Conservation (phyloP, 371 early-diverging fungal genomes). For the Mortierella sp. region DNA sequence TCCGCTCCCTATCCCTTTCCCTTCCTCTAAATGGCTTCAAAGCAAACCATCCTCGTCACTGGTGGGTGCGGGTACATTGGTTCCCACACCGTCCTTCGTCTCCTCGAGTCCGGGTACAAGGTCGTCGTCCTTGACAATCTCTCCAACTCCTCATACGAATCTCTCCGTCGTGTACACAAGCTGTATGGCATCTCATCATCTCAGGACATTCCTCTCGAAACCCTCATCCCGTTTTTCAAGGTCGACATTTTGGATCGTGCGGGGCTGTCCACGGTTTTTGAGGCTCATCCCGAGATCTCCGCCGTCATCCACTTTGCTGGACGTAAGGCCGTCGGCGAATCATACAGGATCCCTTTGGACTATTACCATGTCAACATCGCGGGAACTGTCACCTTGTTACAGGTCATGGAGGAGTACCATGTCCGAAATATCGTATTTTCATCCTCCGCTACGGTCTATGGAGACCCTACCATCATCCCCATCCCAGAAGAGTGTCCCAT, state of each 20-base stretch:
- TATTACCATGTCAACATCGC: slow-evolving; percentile 80
- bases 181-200: slow-evolving; percentile 23
- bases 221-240: slow-evolving; percentile 76
- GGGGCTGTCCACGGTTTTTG: slow-evolving; percentile 73
- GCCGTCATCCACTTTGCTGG: slow-evolving; percentile 83
- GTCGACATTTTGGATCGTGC: slow-evolving; percentile 75
- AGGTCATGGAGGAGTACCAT: slow-evolving; percentile 63
- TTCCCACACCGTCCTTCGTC: slow-evolving; percentile 86
- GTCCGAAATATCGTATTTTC: slow-evolving; percentile 74
- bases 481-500: slow-evolving; percentile 57
- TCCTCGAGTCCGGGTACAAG: slow-evolving; percentile 74
- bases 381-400: slow-evolving; percentile 69
- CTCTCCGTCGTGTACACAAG: slow-evolving; percentile 63
- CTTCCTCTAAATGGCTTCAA: slow-evolving; percentile 27
- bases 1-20: not conserved
- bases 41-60: slow-evolving; percentile 79
- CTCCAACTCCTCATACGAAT: slow-evolving; percentile 70
- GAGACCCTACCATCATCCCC: slow-evolving; percentile 51
- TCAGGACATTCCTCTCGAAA: slow-evolving; percentile 73
- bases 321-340: slow-evolving; percentile 79
- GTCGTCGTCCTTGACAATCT: slow-evolving; percentile 87
- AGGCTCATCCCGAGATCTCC: slow-evolving; percentile 60
- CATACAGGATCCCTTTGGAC: slow-evolving; percentile 67
- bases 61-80: slow-evolving; percentile 95
- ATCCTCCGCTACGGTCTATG: slow-evolving; percentile 77